Base-by-base conservation (phyloP, 208 protist genomes). In the Porcisia deanei region DNA sequence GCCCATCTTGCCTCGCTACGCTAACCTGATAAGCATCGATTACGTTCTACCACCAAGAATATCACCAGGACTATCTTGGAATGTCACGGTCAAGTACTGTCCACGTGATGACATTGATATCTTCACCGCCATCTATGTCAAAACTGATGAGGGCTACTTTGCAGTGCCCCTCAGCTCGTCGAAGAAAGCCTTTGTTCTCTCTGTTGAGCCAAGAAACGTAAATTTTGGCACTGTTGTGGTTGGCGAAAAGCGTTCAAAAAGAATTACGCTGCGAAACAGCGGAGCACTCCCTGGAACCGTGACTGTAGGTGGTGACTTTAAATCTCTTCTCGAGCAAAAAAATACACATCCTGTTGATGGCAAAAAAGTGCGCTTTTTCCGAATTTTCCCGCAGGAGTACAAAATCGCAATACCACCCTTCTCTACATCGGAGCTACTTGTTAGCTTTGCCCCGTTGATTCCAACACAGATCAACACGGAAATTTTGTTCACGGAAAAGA, bases 181-280 rank as follows among this genome's bases (percentile, higher is more conserved):
- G n/a, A 82, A 75, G 22, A 94, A 93, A 64, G 73, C 79, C 18
- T 83, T 88, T 60, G 55, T 79, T 18, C 73, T 95, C 71, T 82
- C 79, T 10, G 71, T 88, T 37, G 71, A 79, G 34, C 80, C 84
- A 34, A 75, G 79, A 22, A 55, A 34, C 37, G 47, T 98, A 34
- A 84, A 95, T 74, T 96, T 97, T 86, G 92, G 91, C 20, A 85
- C 87, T 22, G 84, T 98, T 47, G 76, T 90, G 6, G 85, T 96
- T 54, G 93, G 88, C 12, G 90, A 97, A 73, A 84, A 70, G 37
- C 60, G 71, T 30, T 75, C 74, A 12, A 81, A 84, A 41, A 39
- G 55, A n/a, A 78, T 98, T 72, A 87, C 65, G n/a, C 45, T 98
- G 30, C 22, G 53, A 18, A 98, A 98, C 80, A 80, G 79, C 57